Base-by-base conservation (phyloP, 768 basidiomycete genomes). In the Kwoniella sp. region DNA sequence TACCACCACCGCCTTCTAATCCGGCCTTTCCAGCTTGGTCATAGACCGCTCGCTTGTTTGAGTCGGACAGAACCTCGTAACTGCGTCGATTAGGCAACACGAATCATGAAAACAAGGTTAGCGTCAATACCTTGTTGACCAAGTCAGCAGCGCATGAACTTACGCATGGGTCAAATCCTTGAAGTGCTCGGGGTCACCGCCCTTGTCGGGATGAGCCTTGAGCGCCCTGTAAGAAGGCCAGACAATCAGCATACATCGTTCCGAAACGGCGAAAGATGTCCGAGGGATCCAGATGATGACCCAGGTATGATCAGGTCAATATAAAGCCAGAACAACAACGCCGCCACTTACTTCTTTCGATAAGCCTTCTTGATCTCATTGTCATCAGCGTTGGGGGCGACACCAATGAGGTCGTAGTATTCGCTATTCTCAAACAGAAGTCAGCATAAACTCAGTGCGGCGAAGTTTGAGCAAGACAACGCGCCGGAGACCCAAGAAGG, bases 151-250 rank as follows among this genome's bases (percentile, higher is more conserved):
- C 13, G 24, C 59, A 58, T 51, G 49, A 37, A 60, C 53, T 63
- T 44, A 65, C 40, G 66, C 66, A 56, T 60, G 57, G 15, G 65
- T 94, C 37, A 98, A 90, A 79, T 97, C 92, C 79, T 98, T 97
- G 88, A 98, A 98, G 58, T 90, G 81, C 80, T 98, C 95, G 25
- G 92, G 92, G 73, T 96, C 94, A 61, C 93, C 93, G 51, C 93
- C 92, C 85, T 72, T 70, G 49, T 71, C 70, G 8, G 73, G 72
- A 55, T 77, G 75, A 12, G 48, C 21, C 17, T 55, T 46, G 33
- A 33, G 33, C 7, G 33, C 33, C 67, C 24, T 58, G n/a, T n/a
- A n/a, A 48, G 22, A 57, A 49, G 44, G 27, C 24, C 22, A 56
- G 37, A 46, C 44, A 22, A 30, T 58, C 57, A 59, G 58, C 58